phyloP scores from a whole-genome alignment of 2,329 filamentous ascomycete genomes.

The Knoxdaviesia proteae region DNA sequence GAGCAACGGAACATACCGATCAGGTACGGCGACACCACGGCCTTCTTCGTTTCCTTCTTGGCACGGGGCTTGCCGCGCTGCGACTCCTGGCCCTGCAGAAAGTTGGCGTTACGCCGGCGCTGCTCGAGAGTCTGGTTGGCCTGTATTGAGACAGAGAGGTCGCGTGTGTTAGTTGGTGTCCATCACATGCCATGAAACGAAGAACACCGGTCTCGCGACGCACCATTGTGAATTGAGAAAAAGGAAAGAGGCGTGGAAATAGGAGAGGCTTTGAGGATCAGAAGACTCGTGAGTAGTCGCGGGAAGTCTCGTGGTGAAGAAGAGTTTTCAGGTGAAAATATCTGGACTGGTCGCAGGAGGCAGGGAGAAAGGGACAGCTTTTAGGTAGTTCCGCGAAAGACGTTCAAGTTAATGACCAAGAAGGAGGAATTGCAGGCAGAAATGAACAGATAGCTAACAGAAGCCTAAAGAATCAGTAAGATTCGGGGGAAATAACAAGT shows the following conservation, averaged over 20 bases:
- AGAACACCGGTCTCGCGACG: not conserved
- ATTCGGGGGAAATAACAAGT: too few species aligned
- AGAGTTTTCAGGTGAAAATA: too few species aligned
- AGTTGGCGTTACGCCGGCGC: slow-evolving; percentile 61
- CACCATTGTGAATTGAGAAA: slow-evolving; percentile 7
- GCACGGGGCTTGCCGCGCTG: slow-evolving; percentile 58
- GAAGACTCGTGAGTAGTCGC: too few species aligned
- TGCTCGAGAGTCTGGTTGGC: slow-evolving; percentile 55
- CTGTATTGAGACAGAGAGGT: slow-evolving; percentile 1
- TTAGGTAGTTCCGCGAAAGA: too few species aligned
- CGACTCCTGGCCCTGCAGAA: slow-evolving; percentile 49
- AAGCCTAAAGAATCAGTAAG: too few species aligned
- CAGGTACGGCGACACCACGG: slow-evolving; percentile 43
- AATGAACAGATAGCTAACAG: too few species aligned
- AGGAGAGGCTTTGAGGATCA: too few species aligned
- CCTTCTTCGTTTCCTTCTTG: slow-evolving; percentile 32
- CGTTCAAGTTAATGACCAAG: too few species aligned
- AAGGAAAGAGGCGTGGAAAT: not conserved
- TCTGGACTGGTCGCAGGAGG: too few species aligned
- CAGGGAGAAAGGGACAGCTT: too few species aligned
- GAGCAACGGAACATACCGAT: slow-evolving; percentile 25
- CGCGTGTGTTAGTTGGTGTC: not conserved
- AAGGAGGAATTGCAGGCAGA: too few species aligned
- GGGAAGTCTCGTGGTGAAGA: too few species aligned
- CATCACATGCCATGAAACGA: not conserved